A percentile compares a stretch with the other conserved stretches of the same genome.
Conservation (phyloP, 805 yeast species). For the Schwanniomyces yamadae region DNA sequence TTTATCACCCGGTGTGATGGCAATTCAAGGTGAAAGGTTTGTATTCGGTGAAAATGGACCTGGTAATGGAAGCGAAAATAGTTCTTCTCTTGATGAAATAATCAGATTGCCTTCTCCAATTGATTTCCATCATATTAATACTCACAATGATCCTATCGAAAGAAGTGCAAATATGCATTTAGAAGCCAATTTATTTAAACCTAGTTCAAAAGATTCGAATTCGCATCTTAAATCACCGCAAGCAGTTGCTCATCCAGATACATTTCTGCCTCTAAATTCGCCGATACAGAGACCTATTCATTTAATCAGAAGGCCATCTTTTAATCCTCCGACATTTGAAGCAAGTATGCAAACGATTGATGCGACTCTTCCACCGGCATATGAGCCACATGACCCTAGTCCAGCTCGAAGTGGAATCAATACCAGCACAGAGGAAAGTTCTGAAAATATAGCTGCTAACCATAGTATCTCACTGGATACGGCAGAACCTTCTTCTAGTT, state of each 20-base stretch:
- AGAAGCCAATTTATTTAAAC: slow-evolving; percentile 53
- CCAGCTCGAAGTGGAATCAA: too few species aligned
- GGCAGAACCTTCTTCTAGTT: slow-evolving; percentile 2
- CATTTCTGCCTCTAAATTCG: slow-evolving; percentile 41
- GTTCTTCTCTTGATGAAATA: slow-evolving; percentile 15
- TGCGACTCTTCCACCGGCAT: slow-evolving; percentile 27
- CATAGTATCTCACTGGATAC: background rate
- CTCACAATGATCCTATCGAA: slow-evolving; percentile 34
- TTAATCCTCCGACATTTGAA: slow-evolving; percentile 64
- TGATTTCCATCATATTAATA: slow-evolving; percentile 28
- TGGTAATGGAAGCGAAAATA: background rate
- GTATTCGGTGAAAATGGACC: background rate
- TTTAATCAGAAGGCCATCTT: slow-evolving; percentile 51
- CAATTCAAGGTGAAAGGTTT: slow-evolving; percentile 32
- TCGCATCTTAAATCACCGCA: slow-evolving; percentile 58
- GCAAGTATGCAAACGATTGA: slow-evolving; percentile 18
- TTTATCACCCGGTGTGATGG: slow-evolving; percentile 53
- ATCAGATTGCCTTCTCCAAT: slow-evolving; percentile 9
- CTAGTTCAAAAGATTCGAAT: slow-evolving; percentile 38
- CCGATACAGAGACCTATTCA: slow-evolving; percentile 51
- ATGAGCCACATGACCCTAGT: slow-evolving; percentile 22
- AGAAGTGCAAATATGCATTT: slow-evolving; percentile 40
- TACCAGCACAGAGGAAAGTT: too few species aligned
- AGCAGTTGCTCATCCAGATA: slow-evolving; percentile 51
- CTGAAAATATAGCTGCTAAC: too few species aligned